Conservation (phyloP, 2,329 filamentous ascomycete genomes). For the Colletotrichum liriopes region DNA sequence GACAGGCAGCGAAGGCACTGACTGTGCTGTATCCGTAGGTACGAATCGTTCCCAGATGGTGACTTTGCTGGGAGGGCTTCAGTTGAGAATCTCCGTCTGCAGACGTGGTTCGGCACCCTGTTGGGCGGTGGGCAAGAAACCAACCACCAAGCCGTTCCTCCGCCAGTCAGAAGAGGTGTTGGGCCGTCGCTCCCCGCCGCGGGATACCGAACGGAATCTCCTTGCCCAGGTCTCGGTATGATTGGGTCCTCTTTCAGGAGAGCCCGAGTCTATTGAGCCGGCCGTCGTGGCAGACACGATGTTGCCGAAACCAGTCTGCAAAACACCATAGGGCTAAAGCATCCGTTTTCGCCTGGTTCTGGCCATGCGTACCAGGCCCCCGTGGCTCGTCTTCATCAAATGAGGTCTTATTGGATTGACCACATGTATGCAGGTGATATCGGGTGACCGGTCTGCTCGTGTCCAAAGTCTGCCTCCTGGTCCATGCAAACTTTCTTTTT, state of each 20-base stretch:
- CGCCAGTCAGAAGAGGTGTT: conserved; percentile 25
- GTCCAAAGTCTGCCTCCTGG: conserved; percentile 9
- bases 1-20: conserved; percentile 3
- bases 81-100: conserved; percentile 1
- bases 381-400: conserved; percentile 9
- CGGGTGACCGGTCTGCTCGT: conserved; percentile 5
- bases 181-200: conserved; percentile 25
- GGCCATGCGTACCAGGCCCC: background rate
- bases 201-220: conserved; percentile 14
- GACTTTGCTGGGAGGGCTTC: conserved; percentile 8
- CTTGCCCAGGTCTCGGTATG: background rate
- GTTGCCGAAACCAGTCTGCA: conserved; percentile 34
- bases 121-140: background rate
- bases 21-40: conserved; percentile 3
- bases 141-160: conserved; percentile 21
- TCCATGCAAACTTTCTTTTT: conserved; percentile 26
- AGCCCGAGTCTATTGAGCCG: conserved; percentile 21
- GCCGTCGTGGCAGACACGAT: background rate
- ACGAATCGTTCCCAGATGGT: background rate
- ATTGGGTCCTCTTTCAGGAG: background rate
- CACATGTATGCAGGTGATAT: conserved; percentile 6
- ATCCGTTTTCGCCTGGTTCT: conserved; percentile 32
- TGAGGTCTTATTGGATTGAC: conserved; percentile 15
- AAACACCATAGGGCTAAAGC: conserved; percentile 5
- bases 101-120: conserved; percentile 7